Conservation (phyloP, 257 asterid genomes). For the Lantana camara region DNA sequence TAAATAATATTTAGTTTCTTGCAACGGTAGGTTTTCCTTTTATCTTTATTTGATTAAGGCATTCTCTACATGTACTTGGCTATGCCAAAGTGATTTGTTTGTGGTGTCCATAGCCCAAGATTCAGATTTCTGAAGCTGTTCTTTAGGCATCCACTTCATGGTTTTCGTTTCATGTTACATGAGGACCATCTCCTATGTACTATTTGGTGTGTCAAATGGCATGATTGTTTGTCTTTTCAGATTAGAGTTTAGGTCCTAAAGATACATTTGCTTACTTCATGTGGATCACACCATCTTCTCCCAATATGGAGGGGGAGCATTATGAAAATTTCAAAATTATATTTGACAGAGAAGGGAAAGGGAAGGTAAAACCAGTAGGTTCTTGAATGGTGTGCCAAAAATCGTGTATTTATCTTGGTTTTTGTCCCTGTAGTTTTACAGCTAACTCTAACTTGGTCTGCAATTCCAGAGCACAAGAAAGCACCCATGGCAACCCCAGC, state of each 20-base stretch:
- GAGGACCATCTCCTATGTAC: neutral
- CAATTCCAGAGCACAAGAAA: constrained; percentile 21
- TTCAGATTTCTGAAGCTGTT: no score
- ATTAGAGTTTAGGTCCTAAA: neutral
- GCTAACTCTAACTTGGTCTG: constrained; percentile 19
- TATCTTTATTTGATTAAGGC: neutral
- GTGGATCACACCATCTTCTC: constrained; percentile 1
- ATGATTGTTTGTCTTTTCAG: neutral
- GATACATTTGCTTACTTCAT: neutral
- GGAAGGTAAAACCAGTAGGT: neutral
- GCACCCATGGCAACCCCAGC: constrained; percentile 66
- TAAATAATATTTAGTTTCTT: neutral
- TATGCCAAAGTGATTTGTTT: neutral
- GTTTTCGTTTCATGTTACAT: neutral
- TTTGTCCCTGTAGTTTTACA: neutral
- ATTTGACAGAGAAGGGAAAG: neutral
- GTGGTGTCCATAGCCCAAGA: neutral
- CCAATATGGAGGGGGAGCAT: neutral
- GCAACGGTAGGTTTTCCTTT: neutral
- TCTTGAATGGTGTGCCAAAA: neutral
- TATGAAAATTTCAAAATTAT: neutral
- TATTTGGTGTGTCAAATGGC: neutral
- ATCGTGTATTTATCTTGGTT: neutral
- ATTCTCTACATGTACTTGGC: neutral
- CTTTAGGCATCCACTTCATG: neutral